These are phyloP conservation scores for Durusdinium trenchii DNA, from an alignment of 73 alveolate genomes.

Conservation along the genomic window DNA sequence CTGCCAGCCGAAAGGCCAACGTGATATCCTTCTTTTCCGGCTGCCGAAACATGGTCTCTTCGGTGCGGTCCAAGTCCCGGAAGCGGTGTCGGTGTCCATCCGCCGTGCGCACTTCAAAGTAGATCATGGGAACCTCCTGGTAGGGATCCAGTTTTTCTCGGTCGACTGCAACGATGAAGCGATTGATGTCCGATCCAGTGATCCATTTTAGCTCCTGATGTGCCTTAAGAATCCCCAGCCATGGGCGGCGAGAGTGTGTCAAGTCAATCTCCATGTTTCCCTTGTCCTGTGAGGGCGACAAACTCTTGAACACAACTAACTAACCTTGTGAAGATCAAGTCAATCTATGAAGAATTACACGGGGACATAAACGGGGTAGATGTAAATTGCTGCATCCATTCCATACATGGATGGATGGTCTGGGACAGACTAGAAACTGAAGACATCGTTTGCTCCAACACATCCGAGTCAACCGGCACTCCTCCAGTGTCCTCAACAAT, in stretches of 20 bases:
- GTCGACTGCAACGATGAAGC: conserved; percentile 6
- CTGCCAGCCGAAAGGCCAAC: conserved; percentile 15
- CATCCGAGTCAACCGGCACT: neutral
- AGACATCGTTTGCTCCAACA: no score
- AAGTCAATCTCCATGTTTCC: conserved; percentile 40
- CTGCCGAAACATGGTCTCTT: neutral
- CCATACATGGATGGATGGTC: no score
- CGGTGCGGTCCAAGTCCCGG: conserved; percentile 8
- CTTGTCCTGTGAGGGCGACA: no score
- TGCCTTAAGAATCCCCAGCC: conserved; percentile 1
- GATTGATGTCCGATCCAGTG: neutral
- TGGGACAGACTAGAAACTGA: no score
- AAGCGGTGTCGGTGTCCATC: conserved; percentile 9
- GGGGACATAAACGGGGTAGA: no score
- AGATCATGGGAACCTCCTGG: neutral
- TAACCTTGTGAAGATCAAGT: no score
- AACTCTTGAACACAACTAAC: no score
- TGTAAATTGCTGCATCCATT: no score
- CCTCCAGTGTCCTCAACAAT: neutral
- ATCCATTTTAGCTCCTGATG: neutral
- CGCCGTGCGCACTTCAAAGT: neutral
- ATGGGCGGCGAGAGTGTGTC: neutral
- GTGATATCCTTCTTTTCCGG: neutral
- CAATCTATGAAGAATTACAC: no score
- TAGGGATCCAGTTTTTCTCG: neutral